Evolutionary conservation across 1,284 basidiomycete genomes (phyloP).

Genomic region (Testicularia cyperi): DNA sequence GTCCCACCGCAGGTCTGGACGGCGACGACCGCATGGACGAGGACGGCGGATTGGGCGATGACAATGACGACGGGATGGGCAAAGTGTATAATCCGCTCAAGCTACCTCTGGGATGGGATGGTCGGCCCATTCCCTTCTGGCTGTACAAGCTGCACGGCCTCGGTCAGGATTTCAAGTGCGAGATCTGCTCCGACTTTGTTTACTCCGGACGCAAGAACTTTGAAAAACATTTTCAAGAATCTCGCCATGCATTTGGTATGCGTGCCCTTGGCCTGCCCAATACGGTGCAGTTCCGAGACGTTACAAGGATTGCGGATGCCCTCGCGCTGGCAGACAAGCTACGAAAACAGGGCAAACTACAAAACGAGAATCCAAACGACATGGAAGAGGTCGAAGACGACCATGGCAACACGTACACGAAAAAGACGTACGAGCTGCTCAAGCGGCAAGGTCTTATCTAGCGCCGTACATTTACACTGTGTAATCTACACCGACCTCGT

Average conservation of each 20-base stretch:
- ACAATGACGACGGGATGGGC: slow-evolving; percentile 66
- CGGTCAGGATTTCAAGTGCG: slow-evolving; percentile 94
- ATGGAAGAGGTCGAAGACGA: slow-evolving; percentile 59
- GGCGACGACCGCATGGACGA: slow-evolving; percentile 16
- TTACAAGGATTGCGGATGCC: slow-evolving; percentile 94
- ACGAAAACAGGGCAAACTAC: slow-evolving; percentile 41
- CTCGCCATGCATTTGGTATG: slow-evolving; percentile 96
- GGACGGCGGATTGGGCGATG: slow-evolving; percentile 60
- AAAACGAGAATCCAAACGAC: slow-evolving; percentile 40
- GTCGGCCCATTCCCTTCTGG: slow-evolving; percentile 98
- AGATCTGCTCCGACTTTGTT: slow-evolving; percentile 79
- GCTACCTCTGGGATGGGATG: slow-evolving; percentile 95
- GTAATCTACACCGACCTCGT: too few relatives aligned
- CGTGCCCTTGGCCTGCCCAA: slow-evolving; percentile 94
- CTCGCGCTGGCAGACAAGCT: slow-evolving; percentile 66
- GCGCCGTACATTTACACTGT: background rate
- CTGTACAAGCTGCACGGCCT: slow-evolving; percentile 96
- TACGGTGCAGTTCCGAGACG: slow-evolving; percentile 98
- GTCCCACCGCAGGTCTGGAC: slow-evolving; percentile 18
- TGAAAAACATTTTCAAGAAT: slow-evolving; percentile 90
- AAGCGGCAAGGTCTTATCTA: slow-evolving; percentile 58
- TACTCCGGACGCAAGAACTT: slow-evolving; percentile 88
- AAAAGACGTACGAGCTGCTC: slow-evolving; percentile 58
- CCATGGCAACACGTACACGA: slow-evolving; percentile 56
- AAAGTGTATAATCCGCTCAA: slow-evolving; percentile 97